Conservation (phyloP, 2,329 filamentous ascomycete species). For the Trichoderma hamatum region DNA sequence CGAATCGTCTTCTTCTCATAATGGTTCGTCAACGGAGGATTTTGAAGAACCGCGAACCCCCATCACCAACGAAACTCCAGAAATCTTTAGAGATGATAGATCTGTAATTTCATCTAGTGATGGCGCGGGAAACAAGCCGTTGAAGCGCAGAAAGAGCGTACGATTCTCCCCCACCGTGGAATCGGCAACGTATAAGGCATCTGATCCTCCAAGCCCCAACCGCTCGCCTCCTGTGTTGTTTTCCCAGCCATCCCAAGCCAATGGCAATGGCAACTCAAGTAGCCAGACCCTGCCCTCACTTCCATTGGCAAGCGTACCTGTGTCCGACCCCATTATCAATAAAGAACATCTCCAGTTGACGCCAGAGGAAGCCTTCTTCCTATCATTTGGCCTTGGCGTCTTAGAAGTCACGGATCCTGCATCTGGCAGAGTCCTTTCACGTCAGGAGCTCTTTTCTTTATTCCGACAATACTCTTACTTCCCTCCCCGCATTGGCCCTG, state of each 20-base stretch:
- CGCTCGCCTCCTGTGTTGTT: constrained; percentile 34
- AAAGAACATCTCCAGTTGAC: constrained; percentile 90
- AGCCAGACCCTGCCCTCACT: constrained; percentile 15
- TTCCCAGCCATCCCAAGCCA: constrained; percentile 30
- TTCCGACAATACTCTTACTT: constrained; percentile 73
- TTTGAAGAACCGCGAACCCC: constrained; percentile 21
- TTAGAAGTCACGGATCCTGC: constrained; percentile 63
- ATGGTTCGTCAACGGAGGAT: constrained; percentile 21
- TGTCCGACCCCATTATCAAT: constrained; percentile 44
- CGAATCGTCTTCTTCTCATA: not conserved
- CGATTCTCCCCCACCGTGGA: constrained; percentile 70
- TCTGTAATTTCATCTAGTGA: constrained; percentile 32
- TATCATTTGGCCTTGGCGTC: constrained; percentile 77
- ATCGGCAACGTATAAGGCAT: constrained; percentile 61
- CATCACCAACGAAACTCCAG: constrained; percentile 25
- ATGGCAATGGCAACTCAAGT: constrained; percentile 29
- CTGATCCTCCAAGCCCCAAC: constrained; percentile 55
- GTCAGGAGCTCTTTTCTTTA: constrained; percentile 62
- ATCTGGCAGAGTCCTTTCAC: constrained; percentile 51
- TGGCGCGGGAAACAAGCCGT: constrained; percentile 30
- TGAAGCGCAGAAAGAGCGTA: constrained; percentile 64
- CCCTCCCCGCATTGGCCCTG: constrained; percentile 53
- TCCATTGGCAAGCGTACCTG: not conserved
- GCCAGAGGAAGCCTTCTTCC: constrained; percentile 88
- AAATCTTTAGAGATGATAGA: not conserved